Base-by-base conservation (phyloP, 2,329 filamentous ascomycete species). In the Aspergillus arachidicola region DNA sequence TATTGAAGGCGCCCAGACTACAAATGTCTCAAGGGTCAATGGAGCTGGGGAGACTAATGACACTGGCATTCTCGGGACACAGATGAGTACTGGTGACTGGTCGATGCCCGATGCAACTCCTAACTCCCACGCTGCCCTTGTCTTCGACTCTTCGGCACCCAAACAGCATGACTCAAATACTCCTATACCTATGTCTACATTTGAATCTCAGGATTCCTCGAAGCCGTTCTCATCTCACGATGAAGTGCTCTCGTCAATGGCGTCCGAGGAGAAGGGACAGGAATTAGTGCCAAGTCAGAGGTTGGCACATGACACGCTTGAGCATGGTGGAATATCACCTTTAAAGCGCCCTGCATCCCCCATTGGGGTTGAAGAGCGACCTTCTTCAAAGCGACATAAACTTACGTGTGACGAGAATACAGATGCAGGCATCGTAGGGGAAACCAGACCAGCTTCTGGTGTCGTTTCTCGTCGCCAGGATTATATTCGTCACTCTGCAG, bases 141-240 rank as follows among this genome's bases (percentile, higher is more conserved):
- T 69, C 5, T 63, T 69, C 4, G 68, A 76, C 62, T 73, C 73
- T 7, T 74, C 72, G 10, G 67, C 48, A n/a, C 65, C 64, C 41
- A 61, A 45, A 23, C 60, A 64, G 28, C 64, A 63, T 19, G 69
- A 70, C 16, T 60, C 60, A n/a, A 66, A 66, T 48, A 45, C 58
- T 2, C 53, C 56, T 6, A 55, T 64, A 21, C 59, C 58, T 28
- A 30, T 23, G 38, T 63, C 65, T 55, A 58, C 66, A 10, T 32
- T 46, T 9, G 55, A 58, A 16, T 66, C 63, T 14, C 58, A 70
- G n/a, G 59, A 51, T 4, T 67, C 61, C 0, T 68, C 68, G 23
- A 64, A 68, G n/a, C 58, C 66, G 1, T 71, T 68, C 34, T 63
- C 63, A n/a, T 69, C 65, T n/a, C 66, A 66, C 46, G 67, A 63